Percentiles rank a stretch among this genome's conserved stretches.
Conservation (phyloP, 2,329 filamentous ascomycete species). For the Mycosphaerella arachidis region DNA sequence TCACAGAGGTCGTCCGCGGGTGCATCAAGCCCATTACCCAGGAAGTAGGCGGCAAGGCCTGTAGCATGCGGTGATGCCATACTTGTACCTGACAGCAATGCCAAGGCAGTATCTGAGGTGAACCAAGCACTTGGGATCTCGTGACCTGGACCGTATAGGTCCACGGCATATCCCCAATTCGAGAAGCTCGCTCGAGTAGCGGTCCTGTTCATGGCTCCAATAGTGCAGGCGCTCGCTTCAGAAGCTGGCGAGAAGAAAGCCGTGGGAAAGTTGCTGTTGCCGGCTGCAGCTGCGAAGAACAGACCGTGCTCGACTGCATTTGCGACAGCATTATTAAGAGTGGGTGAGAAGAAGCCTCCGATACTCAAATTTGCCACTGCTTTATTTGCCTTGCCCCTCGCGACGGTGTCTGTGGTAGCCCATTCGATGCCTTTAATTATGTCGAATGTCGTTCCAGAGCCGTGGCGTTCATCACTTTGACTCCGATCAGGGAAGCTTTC, state of each 20-base stretch:
- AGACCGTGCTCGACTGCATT: slow-evolving; percentile 46
- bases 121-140: slow-evolving; percentile 45
- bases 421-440: slow-evolving; percentile 59
- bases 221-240: slow-evolving; percentile 34
- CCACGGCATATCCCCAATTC: slow-evolving; percentile 37
- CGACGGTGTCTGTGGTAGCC: slow-evolving; percentile 35
- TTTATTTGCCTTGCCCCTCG: slow-evolving; percentile 28
- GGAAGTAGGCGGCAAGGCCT: background rate
- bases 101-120: slow-evolving; percentile 41
- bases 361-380: slow-evolving; percentile 56
- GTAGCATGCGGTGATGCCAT: slow-evolving; percentile 55
- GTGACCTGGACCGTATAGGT: slow-evolving; percentile 37
- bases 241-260: slow-evolving; percentile 31
- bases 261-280: slow-evolving; percentile 40
- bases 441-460: slow-evolving; percentile 45
- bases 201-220: slow-evolving; percentile 32
- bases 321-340: slow-evolving; percentile 50
- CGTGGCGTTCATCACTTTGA: slow-evolving; percentile 50
- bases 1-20: no score
- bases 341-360: slow-evolving; percentile 42
- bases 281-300: slow-evolving; percentile 53
- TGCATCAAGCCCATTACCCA: background rate
- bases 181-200: slow-evolving; percentile 34
- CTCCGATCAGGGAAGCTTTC: slow-evolving; percentile 51
- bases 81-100: slow-evolving; percentile 53